A percentile compares a stretch with the other conserved stretches of the same genome.
These are phyloP conservation scores for Mycena crocata DNA, from an alignment of 768 basidiomycete species.

Conservation along the genomic window DNA sequence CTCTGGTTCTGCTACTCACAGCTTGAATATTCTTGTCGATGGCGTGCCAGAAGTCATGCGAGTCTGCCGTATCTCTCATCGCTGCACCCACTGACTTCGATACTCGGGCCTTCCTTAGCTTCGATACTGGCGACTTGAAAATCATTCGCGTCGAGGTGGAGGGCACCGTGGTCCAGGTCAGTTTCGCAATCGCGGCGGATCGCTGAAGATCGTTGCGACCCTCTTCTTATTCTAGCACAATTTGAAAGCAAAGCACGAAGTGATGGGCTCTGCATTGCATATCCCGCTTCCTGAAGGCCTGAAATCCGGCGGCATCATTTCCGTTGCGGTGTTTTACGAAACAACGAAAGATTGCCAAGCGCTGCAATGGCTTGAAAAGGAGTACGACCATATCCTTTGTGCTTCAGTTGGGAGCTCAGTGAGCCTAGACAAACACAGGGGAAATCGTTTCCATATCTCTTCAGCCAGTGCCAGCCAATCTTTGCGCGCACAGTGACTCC, in stretches of 20 bases:
- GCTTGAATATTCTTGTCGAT: constrained; percentile 64
- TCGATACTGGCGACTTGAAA: constrained; percentile 81
- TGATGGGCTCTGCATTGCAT: constrained; percentile 83
- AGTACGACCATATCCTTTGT: constrained; percentile 53
- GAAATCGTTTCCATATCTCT: constrained; percentile 86
- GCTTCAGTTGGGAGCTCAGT: not conserved
- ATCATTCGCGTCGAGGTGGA: constrained; percentile 67
- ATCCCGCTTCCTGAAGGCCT: constrained; percentile 63
- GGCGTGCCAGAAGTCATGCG: constrained; percentile 72
- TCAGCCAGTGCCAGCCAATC: constrained; percentile 95
- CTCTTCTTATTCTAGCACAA: constrained; percentile 53
- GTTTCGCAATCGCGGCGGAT: constrained; percentile 32
- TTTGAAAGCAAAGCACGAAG: constrained; percentile 67
- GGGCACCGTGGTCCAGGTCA: constrained; percentile 59
- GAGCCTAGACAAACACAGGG: constrained; percentile 82
- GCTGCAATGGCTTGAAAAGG: constrained; percentile 88
- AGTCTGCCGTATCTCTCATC: constrained; percentile 34
- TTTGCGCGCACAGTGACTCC: constrained; percentile 86
- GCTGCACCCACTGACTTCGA: not conserved
- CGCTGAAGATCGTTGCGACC: not conserved
- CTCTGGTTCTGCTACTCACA: constrained; percentile 74
- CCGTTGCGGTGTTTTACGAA: constrained; percentile 71
- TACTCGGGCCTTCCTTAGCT: constrained; percentile 54
- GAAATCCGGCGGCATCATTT: constrained; percentile 58
- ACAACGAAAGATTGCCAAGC: constrained; percentile 84